Percentiles rank a stretch among this genome's conserved stretches.
Conservation (phyloP, 2,329 filamentous ascomycete species). For the Fusarium hainanense region DNA sequence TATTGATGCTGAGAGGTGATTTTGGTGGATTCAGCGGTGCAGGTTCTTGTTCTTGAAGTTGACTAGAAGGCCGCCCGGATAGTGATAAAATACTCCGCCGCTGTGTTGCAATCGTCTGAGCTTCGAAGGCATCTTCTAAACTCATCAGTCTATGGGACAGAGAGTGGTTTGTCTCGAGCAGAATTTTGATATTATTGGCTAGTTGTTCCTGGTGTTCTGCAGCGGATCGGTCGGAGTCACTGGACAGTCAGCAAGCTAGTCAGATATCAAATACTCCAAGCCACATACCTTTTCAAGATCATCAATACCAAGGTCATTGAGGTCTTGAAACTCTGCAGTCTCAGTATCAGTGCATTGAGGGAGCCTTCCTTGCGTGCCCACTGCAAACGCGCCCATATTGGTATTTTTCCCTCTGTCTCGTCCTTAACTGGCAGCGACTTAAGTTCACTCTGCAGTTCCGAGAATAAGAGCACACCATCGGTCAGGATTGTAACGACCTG, state of each 20-base stretch:
- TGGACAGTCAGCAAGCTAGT: rapidly evolving
- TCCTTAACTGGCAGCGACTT: background rate
- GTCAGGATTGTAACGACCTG: constrained; percentile 21
- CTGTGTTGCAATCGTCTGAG: background rate
- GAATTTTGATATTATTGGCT: rapidly evolving
- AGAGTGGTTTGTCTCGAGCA: background rate
- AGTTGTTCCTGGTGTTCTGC: background rate
- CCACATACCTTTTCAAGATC: constrained; percentile 1
- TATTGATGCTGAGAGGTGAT: rapidly evolving
- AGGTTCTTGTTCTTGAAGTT: rapidly evolving
- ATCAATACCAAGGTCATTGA: no score
- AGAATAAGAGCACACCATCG: constrained; percentile 11
- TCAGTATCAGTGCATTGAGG: no score
- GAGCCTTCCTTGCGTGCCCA: constrained; percentile 8
- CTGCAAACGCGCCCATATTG: background rate
- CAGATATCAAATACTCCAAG: rapidly evolving
- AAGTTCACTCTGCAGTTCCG: constrained; percentile 10
- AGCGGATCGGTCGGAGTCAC: background rate
- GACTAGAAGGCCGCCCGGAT: rapidly evolving
- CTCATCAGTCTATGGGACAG: constrained; percentile 3
- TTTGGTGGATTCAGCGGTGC: rapidly evolving
- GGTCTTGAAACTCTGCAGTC: no score
- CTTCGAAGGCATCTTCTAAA: constrained; percentile 1
- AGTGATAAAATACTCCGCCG: background rate
- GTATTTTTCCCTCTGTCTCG: rapidly evolving